Percentiles rank a stretch among this genome's conserved stretches.
These are phyloP conservation scores for Daldinia loculata DNA, from an alignment of 495 filamentous ascomycete genomes.

Conservation along the genomic window DNA sequence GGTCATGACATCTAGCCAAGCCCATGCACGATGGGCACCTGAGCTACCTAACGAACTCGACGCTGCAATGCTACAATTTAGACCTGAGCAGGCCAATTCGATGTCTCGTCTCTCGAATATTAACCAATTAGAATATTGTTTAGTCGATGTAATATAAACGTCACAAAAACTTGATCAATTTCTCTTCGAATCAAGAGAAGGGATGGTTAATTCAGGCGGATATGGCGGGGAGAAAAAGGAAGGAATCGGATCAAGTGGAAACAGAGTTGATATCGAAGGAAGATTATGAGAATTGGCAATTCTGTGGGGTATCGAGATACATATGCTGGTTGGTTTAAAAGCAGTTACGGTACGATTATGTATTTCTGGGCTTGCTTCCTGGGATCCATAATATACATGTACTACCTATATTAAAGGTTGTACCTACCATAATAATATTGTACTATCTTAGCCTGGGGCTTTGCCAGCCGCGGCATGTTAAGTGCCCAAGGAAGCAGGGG, in stretches of 20 bases:
- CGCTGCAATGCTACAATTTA: slow-evolving; percentile 4
- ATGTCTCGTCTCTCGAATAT: slow-evolving; percentile 7
- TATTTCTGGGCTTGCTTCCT: neutral
- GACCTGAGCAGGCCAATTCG: slow-evolving; percentile 8
- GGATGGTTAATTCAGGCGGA: slow-evolving; percentile 32
- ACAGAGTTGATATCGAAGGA: slow-evolving; percentile 35
- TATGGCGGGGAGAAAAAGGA: slow-evolving; percentile 35
- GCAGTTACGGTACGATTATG: neutral
- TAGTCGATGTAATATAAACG: slow-evolving; percentile 21
- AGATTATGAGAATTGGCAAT: slow-evolving; percentile 19
- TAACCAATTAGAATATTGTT: slow-evolving; percentile 20
- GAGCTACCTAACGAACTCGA: slow-evolving; percentile 18
- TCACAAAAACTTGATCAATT: slow-evolving; percentile 26
- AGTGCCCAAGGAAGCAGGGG: neutral
- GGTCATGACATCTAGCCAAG: slow-evolving; percentile 30
- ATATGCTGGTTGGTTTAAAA: slow-evolving; percentile 5
- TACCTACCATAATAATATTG: neutral
- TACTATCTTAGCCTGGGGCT: neutral
- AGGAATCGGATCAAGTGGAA: slow-evolving; percentile 42
- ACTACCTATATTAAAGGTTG: too few species aligned
- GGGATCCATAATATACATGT: neutral
- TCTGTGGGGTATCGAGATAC: slow-evolving; percentile 18
- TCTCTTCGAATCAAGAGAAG: slow-evolving; percentile 23
- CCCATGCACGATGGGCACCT: slow-evolving; percentile 26
- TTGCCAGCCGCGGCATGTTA: neutral